Evolutionary conservation across 2,329 filamentous ascomycete genomes (phyloP), one percentile per base, ranked within the genome.

Genomic region (Cladobotryum mycophilum): DNA sequence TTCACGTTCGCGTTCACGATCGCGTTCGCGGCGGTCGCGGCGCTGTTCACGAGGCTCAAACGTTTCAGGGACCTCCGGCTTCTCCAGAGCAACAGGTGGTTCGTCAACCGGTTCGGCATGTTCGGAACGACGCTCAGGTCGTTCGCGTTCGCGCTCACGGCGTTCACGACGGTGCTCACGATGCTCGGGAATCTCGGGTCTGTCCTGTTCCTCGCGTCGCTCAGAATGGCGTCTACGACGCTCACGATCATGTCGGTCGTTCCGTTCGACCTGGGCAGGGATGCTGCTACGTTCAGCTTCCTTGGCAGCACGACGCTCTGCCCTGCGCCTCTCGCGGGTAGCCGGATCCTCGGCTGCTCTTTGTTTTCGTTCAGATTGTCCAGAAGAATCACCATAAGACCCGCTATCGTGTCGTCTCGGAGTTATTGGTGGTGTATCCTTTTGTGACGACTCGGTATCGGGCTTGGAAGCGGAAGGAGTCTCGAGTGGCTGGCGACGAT

Each of bases 321-420:
- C 51, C 30, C 44, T 47, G 34, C 72, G 71, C 55, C 61, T 72
- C 2, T 80, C 76, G 48, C 78, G 73, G 2, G 70, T 73, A 14
- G 69, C 73, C 53, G 76, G 75, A 56, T 79, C 75, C 54, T 78
- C 75, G 2, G 69, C 64, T 3, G 72, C 76, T 51, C 74, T 71
- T 40, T 69, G 67, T 47, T 58, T 62, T 50, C 61, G 60, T 22
- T 61, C 57, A 35, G 67, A 64, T 42, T 63, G 62, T 41, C 64
- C 66, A 41, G 67, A 65, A 52, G 61, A 70, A n/a, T 73, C 72
- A 15, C 67, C 64, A 3, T 73, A 70, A 53, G 71, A 70, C 1
- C 74, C 74, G 52, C 73, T 76, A 52, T 77, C 75, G 48, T 70
- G 70, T 49, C 71, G 68, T 48, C 64, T 70, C 4, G 74, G 69